Evolutionary conservation across 495 filamentous ascomycete species (phyloP).

Genomic region (Glonium stellatum): DNA sequence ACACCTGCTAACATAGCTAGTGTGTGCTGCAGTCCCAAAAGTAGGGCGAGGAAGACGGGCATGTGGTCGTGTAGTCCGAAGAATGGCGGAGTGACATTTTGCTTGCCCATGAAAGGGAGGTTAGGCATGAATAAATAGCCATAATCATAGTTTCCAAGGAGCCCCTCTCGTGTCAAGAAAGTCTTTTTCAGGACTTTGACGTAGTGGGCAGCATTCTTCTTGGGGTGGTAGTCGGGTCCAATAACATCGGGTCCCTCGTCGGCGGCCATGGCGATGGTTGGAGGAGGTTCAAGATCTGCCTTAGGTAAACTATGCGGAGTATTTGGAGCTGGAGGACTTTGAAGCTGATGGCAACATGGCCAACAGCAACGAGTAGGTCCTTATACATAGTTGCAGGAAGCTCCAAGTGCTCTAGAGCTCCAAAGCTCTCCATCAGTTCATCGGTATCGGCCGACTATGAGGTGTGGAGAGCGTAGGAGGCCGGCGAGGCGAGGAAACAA

Average conservation of each 20-base stretch:
- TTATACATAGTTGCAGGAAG: neutral
- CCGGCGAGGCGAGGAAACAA: neutral
- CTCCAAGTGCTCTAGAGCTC: neutral
- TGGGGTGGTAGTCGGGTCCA: slow-evolving; percentile 2
- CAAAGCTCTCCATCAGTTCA: neutral
- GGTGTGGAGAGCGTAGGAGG: neutral
- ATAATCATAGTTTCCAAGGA: slow-evolving; percentile 82
- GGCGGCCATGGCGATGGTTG: neutral
- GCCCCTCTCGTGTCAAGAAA: slow-evolving; percentile 45
- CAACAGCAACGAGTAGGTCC: neutral
- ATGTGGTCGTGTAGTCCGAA: slow-evolving; percentile 77
- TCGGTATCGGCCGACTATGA: neutral
- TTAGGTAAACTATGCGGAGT: neutral
- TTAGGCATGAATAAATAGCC: slow-evolving; percentile 65
- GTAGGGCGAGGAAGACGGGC: slow-evolving; percentile 66
- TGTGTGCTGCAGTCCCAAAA: slow-evolving; percentile 62
- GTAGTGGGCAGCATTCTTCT: slow-evolving; percentile 2
- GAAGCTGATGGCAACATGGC: neutral
- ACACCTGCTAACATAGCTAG: slow-evolving; percentile 59
- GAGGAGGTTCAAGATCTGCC: neutral
- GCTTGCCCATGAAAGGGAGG: slow-evolving; percentile 68
- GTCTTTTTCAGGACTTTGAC: slow-evolving; percentile 1
- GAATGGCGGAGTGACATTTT: slow-evolving; percentile 59
- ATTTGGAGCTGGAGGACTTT: neutral
- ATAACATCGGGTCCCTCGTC: slow-evolving; percentile 1